These are phyloP conservation scores for Rosa rugosa DNA, from an alignment of 306 rosid genomes.

Conservation along the genomic window DNA sequence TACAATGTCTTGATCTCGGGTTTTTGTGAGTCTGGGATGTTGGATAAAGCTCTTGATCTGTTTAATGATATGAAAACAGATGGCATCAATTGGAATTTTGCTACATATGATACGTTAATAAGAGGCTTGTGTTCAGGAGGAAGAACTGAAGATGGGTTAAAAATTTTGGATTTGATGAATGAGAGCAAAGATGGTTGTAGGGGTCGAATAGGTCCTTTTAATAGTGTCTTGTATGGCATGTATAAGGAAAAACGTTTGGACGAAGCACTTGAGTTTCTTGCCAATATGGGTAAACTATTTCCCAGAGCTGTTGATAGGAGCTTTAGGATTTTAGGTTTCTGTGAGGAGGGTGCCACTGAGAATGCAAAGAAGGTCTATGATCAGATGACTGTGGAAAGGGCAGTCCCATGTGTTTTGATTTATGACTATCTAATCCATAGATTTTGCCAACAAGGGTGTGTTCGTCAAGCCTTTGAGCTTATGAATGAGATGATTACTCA, in stretches of 20 bases:
- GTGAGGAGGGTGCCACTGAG: slow-evolving; percentile 43
- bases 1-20: slow-evolving; percentile 59
- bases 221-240: slow-evolving; percentile 67
- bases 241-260: slow-evolving; percentile 50
- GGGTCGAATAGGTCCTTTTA: slow-evolving; percentile 65
- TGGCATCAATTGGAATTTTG: slow-evolving; percentile 58
- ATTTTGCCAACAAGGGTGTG: slow-evolving; percentile 42
- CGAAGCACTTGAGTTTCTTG: slow-evolving; percentile 55
- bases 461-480: slow-evolving; percentile 58
- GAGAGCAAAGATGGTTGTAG: slow-evolving; percentile 50
- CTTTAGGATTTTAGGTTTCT: slow-evolving; percentile 42
- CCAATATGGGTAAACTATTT: slow-evolving; percentile 48
- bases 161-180: slow-evolving; percentile 63
- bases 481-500: slow-evolving; percentile 62
- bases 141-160: slow-evolving; percentile 56
- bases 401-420: slow-evolving; percentile 60
- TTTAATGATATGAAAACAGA: slow-evolving; percentile 71
- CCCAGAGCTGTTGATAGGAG: slow-evolving; percentile 70
- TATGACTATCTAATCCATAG: slow-evolving; percentile 49
- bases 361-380: slow-evolving; percentile 60
- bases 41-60: slow-evolving; percentile 63
- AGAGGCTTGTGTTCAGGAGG: slow-evolving; percentile 65
- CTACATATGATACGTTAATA: slow-evolving; percentile 50
- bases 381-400: slow-evolving; percentile 54
- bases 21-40: slow-evolving; percentile 46